Percentiles rank a stretch among this genome's conserved stretches.
Conservation (phyloP, 2,329 filamentous ascomycete genomes). For the Madurella mycetomatis region DNA sequence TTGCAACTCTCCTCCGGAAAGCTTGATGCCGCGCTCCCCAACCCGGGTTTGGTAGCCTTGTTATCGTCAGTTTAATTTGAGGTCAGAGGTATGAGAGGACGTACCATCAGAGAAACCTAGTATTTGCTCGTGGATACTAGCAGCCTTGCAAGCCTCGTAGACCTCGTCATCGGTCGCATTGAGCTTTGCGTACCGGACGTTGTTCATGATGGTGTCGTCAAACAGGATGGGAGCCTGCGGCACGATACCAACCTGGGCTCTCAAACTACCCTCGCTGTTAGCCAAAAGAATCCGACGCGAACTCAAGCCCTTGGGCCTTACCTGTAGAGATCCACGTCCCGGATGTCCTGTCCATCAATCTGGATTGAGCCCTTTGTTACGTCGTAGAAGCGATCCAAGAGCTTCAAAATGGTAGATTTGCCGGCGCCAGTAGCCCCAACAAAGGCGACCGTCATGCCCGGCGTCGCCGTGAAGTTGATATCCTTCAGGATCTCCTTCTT, state of each 20-base stretch:
- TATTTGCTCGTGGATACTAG: constrained; percentile 57
- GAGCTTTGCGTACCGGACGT: constrained; percentile 53
- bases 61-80: constrained; percentile 9
- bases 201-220: constrained; percentile 56
- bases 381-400: constrained; percentile 58
- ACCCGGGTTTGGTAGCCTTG: constrained; percentile 47
- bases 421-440: constrained; percentile 58
- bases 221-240: constrained; percentile 54
- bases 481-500: constrained; percentile 54
- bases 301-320: constrained; percentile 17
- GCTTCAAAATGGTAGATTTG: constrained; percentile 54
- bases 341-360: constrained; percentile 55
- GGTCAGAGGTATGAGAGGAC: constrained; percentile 1
- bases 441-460: constrained; percentile 54
- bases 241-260: constrained; percentile 52
- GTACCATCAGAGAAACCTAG: constrained; percentile 47
- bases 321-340: constrained; percentile 49
- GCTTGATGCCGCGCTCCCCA: constrained; percentile 51
- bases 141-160: constrained; percentile 49
- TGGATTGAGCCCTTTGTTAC: constrained; percentile 48
- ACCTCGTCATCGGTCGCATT: constrained; percentile 53
- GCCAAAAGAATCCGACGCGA: neutral
- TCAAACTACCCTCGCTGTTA: constrained; percentile 39
- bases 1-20: constrained; percentile 64
- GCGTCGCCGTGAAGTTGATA: constrained; percentile 46